Conservation (phyloP, 2,329 filamentous ascomycete genomes). For the Penicillium sp. region DNA sequence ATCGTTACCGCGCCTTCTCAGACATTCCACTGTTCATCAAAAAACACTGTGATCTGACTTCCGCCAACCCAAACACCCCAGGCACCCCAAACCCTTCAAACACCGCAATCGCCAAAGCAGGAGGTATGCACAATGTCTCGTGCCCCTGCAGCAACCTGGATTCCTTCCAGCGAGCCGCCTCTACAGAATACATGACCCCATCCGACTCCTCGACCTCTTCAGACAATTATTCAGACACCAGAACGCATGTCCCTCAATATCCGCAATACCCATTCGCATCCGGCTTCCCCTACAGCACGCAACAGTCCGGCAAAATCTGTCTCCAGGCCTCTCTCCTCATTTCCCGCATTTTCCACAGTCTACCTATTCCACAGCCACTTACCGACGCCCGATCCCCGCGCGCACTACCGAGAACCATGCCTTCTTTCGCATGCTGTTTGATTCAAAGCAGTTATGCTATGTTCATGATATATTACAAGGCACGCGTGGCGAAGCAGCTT, state of each 20-base stretch:
- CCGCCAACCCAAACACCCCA: constrained; percentile 25
- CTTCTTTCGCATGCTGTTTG: constrained; percentile 49
- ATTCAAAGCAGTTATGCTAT: constrained; percentile 51
- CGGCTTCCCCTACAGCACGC: constrained; percentile 44
- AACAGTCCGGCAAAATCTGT: constrained; percentile 45
- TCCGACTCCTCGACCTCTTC: constrained; percentile 35
- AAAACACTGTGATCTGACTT: constrained; percentile 46
- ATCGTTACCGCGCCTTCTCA: constrained; percentile 49
- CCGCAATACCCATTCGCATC: constrained; percentile 32
- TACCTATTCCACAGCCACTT: constrained; percentile 41
- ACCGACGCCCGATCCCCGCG: constrained; percentile 19
- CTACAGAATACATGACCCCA: constrained; percentile 35
- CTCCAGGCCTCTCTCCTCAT: constrained; percentile 43
- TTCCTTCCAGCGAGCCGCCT: constrained; percentile 30
- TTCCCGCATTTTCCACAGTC: constrained; percentile 42
- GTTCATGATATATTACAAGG: constrained; percentile 49
- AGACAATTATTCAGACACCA: constrained; percentile 32
- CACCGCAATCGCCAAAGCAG: constrained; percentile 12
- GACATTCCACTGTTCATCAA: constrained; percentile 50
- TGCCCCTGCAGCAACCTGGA: constrained; percentile 37
- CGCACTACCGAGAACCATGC: constrained; percentile 45
- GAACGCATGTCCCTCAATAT: constrained; percentile 29
- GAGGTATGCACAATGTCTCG: constrained; percentile 29
- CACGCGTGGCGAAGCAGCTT: constrained; percentile 38
- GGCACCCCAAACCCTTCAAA: constrained; percentile 12